Conservation (phyloP, 2,329 filamentous ascomycete genomes). For the Phialocephala sp. region DNA sequence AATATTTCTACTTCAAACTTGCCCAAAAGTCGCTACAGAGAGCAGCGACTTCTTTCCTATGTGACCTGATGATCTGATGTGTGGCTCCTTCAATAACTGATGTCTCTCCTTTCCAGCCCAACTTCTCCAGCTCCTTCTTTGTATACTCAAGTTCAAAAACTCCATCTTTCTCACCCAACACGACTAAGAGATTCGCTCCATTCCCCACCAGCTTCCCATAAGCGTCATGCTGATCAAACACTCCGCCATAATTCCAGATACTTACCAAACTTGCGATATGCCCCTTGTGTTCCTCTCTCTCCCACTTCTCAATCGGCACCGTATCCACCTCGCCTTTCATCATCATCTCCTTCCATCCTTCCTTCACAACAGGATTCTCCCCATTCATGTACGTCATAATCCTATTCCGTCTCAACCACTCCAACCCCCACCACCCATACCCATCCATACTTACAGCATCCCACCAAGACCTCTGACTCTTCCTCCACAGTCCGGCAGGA, state of each 20-base stretch:
- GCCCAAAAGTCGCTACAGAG: constrained; percentile 23
- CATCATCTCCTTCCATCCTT: constrained; percentile 53
- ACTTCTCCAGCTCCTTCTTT: constrained; percentile 41
- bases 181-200: constrained; percentile 39
- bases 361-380: background rate
- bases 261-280: constrained; percentile 53
- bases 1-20: constrained; percentile 34
- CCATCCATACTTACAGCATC: constrained; percentile 13
- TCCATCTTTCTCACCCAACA: constrained; percentile 47
- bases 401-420: constrained; percentile 10
- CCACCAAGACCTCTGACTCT: constrained; percentile 30
- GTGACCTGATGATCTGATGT: constrained; percentile 48
- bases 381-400: constrained; percentile 41
- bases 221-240: constrained; percentile 46
- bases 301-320: constrained; percentile 51
- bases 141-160: constrained; percentile 33
- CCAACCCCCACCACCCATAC: constrained; percentile 28
- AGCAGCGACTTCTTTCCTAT: constrained; percentile 21
- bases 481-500: constrained; percentile 51
- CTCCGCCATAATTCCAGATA: constrained; percentile 52
- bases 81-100: constrained; percentile 46
- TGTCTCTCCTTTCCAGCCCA: constrained; percentile 44
- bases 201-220: constrained; percentile 41
- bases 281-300: constrained; percentile 52
- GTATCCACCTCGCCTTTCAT: constrained; percentile 50